phyloP scores from a whole-genome alignment of 2,329 filamentous ascomycete genomes.

The Fonsecaea nubica region DNA sequence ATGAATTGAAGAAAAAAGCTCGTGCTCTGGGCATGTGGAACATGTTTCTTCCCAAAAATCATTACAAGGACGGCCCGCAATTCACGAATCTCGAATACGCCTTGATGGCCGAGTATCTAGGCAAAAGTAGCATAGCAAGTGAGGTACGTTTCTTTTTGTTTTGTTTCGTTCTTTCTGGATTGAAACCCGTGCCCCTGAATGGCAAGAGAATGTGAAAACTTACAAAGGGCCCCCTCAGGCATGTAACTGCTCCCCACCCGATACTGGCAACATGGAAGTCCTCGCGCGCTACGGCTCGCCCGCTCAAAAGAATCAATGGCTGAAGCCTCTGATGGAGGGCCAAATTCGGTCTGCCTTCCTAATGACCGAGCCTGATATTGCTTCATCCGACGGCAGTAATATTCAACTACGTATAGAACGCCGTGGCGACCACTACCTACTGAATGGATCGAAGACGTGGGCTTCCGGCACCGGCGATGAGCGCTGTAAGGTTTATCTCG shows the following conservation, averaged over 20 bases:
- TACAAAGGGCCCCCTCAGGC: slow-evolving; percentile 52
- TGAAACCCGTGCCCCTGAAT: too few relatives aligned
- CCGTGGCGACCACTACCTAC: slow-evolving; percentile 87
- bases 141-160: slow-evolving; percentile 70
- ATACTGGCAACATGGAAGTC: slow-evolving; percentile 96
- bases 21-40: slow-evolving; percentile 90
- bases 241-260: slow-evolving; percentile 86
- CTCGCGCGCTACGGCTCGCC: slow-evolving; percentile 88
- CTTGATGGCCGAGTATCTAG: slow-evolving; percentile 94
- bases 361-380: slow-evolving; percentile 91
- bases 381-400: slow-evolving; percentile 89
- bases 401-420: slow-evolving; percentile 77
- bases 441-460: slow-evolving; percentile 99
- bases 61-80: slow-evolving; percentile 93
- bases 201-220: too few relatives aligned
- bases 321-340: slow-evolving; percentile 79
- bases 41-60: slow-evolving; percentile 93
- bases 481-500: slow-evolving; percentile 89
- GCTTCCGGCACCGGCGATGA: slow-evolving; percentile 93
- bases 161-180: slow-evolving; percentile 47
- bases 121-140: slow-evolving; percentile 80
- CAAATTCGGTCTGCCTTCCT: slow-evolving; percentile 88
- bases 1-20: slow-evolving; percentile 87
- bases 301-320: slow-evolving; percentile 73
- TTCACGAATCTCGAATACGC: slow-evolving; percentile 90